phyloP scores from a whole-genome alignment of 805 yeast genomes.

The Schwanniomyces vanrijiae region DNA sequence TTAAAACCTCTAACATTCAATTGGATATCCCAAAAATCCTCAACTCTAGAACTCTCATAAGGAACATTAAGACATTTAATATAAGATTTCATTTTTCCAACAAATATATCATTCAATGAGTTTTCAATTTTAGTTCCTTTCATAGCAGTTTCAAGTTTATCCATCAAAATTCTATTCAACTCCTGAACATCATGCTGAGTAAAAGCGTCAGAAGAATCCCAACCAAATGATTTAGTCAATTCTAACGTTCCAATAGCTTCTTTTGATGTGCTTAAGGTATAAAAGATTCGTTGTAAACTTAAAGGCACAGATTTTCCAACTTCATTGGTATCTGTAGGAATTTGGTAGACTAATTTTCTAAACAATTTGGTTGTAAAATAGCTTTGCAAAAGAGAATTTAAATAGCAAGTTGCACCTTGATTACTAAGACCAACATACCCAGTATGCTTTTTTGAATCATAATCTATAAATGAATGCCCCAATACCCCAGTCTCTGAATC shows the following conservation, averaged over 20 bases:
- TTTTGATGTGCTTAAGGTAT: conserved; percentile 68
- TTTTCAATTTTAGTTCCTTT: conserved; percentile 71
- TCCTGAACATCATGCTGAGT: conserved; percentile 99
- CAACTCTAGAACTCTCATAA: conserved; percentile 86
- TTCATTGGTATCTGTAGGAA: conserved; percentile 70
- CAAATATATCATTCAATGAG: conserved; percentile 73
- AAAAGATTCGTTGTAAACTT: conserved; percentile 86
- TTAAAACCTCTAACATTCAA: conserved; percentile 84
- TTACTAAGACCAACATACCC: conserved; percentile 92
- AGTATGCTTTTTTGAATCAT: conserved; percentile 82
- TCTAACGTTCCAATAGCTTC: conserved; percentile 83
- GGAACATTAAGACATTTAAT: conserved; percentile 91
- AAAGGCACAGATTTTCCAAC: conserved; percentile 60
- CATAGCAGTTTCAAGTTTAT: conserved; percentile 86
- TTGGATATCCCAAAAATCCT: conserved; percentile 98
- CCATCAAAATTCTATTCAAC: conserved; percentile 92
- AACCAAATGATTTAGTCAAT: conserved; percentile 89
- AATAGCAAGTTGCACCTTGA: conserved; percentile 98
- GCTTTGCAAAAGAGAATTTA: conserved; percentile 89
- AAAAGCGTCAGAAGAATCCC: conserved; percentile 95
- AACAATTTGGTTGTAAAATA: conserved; percentile 82
- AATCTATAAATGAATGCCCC: conserved; percentile 85
- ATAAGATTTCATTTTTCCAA: conserved; percentile 94
- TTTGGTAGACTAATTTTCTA: conserved; percentile 81
- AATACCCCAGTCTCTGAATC: conserved; percentile 90